A percentile compares a stretch with the other conserved stretches of the same genome.
Conservation (phyloP, 768 basidiomycete species). For the Amyloporia xantha region DNA sequence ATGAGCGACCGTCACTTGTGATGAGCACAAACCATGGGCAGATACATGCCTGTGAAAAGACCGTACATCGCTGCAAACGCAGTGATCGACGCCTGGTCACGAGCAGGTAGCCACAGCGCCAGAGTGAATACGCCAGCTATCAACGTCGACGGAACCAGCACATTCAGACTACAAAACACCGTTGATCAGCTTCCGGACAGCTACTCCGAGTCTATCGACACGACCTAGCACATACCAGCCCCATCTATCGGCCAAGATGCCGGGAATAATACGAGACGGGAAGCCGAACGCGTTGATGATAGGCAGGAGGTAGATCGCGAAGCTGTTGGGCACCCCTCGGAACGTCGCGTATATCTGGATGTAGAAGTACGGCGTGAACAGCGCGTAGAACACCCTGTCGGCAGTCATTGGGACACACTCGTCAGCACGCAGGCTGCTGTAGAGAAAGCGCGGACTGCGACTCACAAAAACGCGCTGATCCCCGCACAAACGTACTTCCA, state of each 20-base stretch:
- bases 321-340: constrained; percentile 16
- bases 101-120: constrained; percentile 25
- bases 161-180: constrained; percentile 19
- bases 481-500: constrained; percentile 16
- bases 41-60: constrained; percentile 22
- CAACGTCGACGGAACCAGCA: constrained; percentile 21
- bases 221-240: not conserved
- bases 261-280: constrained; percentile 23
- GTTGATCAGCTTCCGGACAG: not conserved
- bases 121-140: constrained; percentile 21
- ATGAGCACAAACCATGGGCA: not conserved
- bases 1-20: not conserved
- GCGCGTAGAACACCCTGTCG: constrained; percentile 23
- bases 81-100: constrained; percentile 17
- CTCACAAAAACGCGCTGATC: constrained; percentile 19
- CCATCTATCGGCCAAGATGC: constrained; percentile 22
- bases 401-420: not conserved
- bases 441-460: not conserved
- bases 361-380: constrained; percentile 32
- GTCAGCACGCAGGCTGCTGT: not conserved
- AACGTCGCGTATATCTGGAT: constrained; percentile 24
- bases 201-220: not conserved
- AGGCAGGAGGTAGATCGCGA: constrained; percentile 24
- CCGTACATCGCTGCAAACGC: constrained; percentile 27
- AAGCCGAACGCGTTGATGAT: constrained; percentile 27